Evolutionary conservation across 1,284 basidiomycete genomes (phyloP).

Genomic region (Melanopsichium pennsylvanicum): DNA sequence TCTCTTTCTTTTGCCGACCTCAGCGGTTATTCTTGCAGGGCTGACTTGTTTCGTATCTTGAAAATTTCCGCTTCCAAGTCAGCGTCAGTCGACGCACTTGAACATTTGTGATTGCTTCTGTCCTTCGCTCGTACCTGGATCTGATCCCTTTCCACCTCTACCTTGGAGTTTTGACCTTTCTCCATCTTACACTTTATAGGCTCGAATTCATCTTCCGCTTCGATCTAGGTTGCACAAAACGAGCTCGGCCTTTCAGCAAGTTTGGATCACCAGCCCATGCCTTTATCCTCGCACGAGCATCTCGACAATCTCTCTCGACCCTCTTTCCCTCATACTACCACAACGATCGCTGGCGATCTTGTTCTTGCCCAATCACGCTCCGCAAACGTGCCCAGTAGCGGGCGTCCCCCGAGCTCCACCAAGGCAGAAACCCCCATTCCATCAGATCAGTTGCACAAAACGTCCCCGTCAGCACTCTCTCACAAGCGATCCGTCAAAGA

Average conservation of each 20-base stretch:
- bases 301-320: no score
- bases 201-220: no score
- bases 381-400: constrained; percentile 11
- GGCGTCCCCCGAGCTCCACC: constrained; percentile 4
- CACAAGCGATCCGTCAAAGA: constrained; percentile 43
- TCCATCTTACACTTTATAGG: no score
- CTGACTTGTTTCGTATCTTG: no score
- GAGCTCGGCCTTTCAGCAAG: no score
- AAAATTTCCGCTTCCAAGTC: background rate
- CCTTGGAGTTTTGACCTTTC: no score
- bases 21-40: constrained; percentile 8
- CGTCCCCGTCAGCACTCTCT: constrained; percentile 7
- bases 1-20: background rate
- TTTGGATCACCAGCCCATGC: constrained; percentile 19
- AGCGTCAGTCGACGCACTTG: no score
- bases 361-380: constrained; percentile 18
- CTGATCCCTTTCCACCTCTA: background rate
- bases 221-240: no score
- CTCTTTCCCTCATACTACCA: background rate
- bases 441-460: background rate
- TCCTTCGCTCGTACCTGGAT: background rate
- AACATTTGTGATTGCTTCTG: background rate
- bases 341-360: constrained; percentile 15
- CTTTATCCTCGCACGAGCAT: constrained; percentile 9
- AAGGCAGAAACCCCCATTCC: background rate